A percentile compares a stretch with the other conserved stretches of the same genome.
phyloP scores from a whole-genome alignment of 139 green algal species.

The Closterium sp. region DNA sequence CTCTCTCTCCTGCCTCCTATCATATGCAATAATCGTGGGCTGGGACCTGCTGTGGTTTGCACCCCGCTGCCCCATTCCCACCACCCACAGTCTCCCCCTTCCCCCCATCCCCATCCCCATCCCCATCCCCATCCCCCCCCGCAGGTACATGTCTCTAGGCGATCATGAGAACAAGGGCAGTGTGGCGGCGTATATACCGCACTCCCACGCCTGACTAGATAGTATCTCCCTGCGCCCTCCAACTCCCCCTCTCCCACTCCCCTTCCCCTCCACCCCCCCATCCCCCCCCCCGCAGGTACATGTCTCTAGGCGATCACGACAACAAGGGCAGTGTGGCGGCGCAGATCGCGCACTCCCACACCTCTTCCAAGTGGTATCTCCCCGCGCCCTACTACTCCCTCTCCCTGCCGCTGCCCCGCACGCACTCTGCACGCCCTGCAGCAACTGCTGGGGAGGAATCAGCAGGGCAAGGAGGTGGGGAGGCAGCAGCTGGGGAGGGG shows the following conservation, averaged over 20 bases:
- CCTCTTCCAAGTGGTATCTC: slow-evolving; percentile 32
- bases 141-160: slow-evolving; percentile 47
- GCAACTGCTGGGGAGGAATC: neutral
- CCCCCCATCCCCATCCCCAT: neutral
- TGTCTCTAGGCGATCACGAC: slow-evolving; percentile 51
- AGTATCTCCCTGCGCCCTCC: slow-evolving; percentile 29
- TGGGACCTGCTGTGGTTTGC: no score
- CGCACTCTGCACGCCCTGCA: neutral
- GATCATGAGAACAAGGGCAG: slow-evolving; percentile 52
- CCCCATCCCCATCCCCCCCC: no score
- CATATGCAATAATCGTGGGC: no score
- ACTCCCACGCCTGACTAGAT: slow-evolving; percentile 19
- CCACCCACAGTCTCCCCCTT: neutral
- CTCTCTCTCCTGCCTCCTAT: no score
- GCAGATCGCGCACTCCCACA: slow-evolving; percentile 24
- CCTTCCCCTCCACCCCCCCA: neutral
- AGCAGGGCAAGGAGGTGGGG: neutral
- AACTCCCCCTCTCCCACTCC: slow-evolving; percentile 17
- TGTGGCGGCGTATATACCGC: slow-evolving; percentile 10
- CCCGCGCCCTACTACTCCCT: slow-evolving; percentile 35
- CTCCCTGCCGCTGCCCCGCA: slow-evolving; percentile 21
- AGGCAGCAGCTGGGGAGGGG: neutral
- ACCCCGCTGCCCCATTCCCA: no score
- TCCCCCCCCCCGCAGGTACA: slow-evolving; percentile 19
- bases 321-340: slow-evolving; percentile 48